A percentile compares a stretch with the other conserved stretches of the same genome.
Conservation (phyloP, 192 early-diverging fungal genomes). For the Coemansia sp. region DNA sequence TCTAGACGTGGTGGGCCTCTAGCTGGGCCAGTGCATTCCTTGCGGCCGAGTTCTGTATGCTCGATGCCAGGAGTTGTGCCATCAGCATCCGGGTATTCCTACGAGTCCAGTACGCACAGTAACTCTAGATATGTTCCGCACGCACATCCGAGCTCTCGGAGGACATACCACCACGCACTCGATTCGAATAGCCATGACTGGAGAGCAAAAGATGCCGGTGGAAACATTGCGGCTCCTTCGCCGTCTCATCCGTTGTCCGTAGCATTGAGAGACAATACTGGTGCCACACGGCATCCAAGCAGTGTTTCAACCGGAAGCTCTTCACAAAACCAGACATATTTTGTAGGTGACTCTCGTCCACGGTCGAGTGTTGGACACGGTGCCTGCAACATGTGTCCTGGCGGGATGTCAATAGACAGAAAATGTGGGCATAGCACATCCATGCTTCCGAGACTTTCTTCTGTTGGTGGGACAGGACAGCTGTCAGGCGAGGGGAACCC, state of each 20-base stretch:
- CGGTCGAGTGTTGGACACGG: conserved; percentile 8
- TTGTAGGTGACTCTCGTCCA: conserved; percentile 2
- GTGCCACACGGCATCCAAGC: not conserved
- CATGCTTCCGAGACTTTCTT: conserved; percentile 6
- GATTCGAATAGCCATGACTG: conserved; percentile 24
- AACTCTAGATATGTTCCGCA: conserved; percentile 2
- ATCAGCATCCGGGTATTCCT: conserved; percentile 1
- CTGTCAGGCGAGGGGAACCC: not conserved
- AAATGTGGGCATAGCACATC: conserved; percentile 2
- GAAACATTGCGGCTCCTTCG: not conserved
- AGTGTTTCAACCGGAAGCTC: not conserved
- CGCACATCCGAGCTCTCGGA: not conserved
- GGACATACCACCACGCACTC: conserved; percentile 15
- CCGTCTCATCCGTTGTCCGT: not conserved
- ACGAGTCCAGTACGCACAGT: not conserved
- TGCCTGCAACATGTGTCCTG: not conserved
- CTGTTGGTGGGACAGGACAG: not conserved
- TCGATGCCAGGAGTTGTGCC: conserved; percentile 29
- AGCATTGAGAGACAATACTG: not conserved
- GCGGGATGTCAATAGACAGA: conserved; percentile 22
- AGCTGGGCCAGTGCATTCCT: conserved; percentile 1
- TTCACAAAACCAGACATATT: conserved; percentile 1
- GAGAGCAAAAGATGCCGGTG: not conserved
- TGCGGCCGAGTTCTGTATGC: conserved; percentile 36
- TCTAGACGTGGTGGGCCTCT: not conserved